phyloP scores from a whole-genome alignment of 2,329 filamentous ascomycete genomes.

The Blumeriella jaapii region DNA sequence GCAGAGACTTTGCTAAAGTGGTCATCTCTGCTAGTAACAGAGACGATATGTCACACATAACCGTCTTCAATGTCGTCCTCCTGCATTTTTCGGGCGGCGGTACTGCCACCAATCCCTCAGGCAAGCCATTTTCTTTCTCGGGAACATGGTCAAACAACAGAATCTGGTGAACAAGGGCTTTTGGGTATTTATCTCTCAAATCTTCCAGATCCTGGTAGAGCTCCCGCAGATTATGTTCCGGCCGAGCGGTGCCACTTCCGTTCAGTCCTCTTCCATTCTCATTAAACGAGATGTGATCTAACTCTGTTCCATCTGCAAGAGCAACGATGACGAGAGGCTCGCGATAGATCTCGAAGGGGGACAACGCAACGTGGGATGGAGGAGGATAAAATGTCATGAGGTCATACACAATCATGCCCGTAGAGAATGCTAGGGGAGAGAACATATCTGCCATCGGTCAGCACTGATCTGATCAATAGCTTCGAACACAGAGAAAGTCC shows the following conservation, averaged over 20 bases:
- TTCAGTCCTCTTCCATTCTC: conserved; percentile 43
- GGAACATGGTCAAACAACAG: conserved; percentile 65
- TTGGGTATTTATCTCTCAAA: conserved; percentile 60
- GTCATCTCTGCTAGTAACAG: conserved; percentile 66
- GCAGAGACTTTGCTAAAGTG: conserved; percentile 59
- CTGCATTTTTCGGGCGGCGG: conserved; percentile 58
- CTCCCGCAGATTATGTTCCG: conserved; percentile 45
- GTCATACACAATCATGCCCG: conserved; percentile 80
- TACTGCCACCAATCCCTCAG: conserved; percentile 59
- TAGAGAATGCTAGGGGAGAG: conserved; percentile 77
- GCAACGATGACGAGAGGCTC: conserved; percentile 77
- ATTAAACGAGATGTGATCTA: conserved; percentile 42
- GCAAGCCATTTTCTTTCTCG: conserved; percentile 39
- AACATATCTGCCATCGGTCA: conserved; percentile 62
- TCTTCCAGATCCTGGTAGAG: conserved; percentile 58
- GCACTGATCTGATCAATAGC: conserved; percentile 4
- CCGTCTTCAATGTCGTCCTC: conserved; percentile 68
- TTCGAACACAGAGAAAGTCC: conserved; percentile 19
- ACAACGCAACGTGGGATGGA: conserved; percentile 66
- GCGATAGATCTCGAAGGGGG: conserved; percentile 83
- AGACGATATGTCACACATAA: conserved; percentile 70
- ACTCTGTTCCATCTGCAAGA: conserved; percentile 69
- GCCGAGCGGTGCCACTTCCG: conserved; percentile 33
- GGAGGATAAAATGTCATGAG: conserved; percentile 69
- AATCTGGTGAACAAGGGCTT: conserved; percentile 65